These are phyloP conservation scores for Gossypium arboreum DNA, from an alignment of 345 rosid species.

Conservation along the genomic window DNA sequence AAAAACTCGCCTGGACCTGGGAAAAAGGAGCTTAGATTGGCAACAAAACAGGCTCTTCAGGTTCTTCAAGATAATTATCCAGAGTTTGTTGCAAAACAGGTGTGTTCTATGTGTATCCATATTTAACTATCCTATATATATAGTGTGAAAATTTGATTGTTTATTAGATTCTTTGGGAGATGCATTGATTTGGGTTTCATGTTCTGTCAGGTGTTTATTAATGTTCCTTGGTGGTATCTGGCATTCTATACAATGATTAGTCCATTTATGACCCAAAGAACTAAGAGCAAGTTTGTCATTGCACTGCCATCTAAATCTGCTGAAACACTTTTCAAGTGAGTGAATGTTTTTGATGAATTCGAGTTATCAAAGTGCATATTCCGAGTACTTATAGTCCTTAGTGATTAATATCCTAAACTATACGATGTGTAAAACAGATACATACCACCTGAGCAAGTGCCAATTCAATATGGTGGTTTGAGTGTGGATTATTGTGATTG, in stretches of 20 bases:
- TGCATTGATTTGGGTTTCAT: slow-evolving; percentile 1
- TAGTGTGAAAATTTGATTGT: neutral
- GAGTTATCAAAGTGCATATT: neutral
- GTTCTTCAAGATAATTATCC: slow-evolving; percentile 94
- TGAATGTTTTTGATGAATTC: neutral
- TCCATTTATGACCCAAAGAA: slow-evolving; percentile 67
- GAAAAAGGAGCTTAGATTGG: slow-evolving; percentile 74
- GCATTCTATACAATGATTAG: slow-evolving; percentile 60
- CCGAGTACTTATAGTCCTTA: neutral
- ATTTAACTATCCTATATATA: neutral
- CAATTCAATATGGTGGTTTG: slow-evolving; percentile 83
- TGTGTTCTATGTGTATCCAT: slow-evolving; percentile 6
- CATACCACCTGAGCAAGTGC: slow-evolving; percentile 78
- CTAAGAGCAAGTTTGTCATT: slow-evolving; percentile 74
- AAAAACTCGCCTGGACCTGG: slow-evolving; percentile 84
- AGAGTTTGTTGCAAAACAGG: slow-evolving; percentile 93
- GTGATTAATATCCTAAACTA: neutral
- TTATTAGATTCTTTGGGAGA: neutral
- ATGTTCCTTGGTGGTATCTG: slow-evolving; percentile 82
- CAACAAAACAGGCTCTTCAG: slow-evolving; percentile 80
- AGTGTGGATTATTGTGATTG: slow-evolving; percentile 82
- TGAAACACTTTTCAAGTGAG: slow-evolving; percentile 81
- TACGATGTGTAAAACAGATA: slow-evolving; percentile 40
- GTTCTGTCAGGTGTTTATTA: slow-evolving; percentile 54
- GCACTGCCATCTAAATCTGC: slow-evolving; percentile 54